These are phyloP conservation scores for Blastobotrys elegans DNA, from an alignment of 1,139 yeast species.

Conservation along the genomic window DNA sequence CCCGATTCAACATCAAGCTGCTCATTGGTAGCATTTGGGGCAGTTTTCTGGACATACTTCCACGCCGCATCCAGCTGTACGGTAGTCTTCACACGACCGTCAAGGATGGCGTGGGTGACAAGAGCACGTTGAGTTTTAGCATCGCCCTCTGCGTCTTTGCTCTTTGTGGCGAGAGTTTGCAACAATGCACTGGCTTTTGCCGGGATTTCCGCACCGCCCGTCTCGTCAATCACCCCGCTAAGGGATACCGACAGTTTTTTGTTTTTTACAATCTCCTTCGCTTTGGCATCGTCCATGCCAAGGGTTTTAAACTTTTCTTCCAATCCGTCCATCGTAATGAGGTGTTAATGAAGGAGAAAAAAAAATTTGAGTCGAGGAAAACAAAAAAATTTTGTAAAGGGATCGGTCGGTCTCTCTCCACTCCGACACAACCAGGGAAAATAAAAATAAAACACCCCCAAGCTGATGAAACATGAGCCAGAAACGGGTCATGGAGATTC, in stretches of 20 bases:
- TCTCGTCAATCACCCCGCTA: conserved; percentile 49
- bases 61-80: conserved; percentile 79
- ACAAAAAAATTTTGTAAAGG: no score
- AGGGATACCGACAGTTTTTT: conserved; percentile 74
- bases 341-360: neutral
- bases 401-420: no score
- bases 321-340: conserved; percentile 32
- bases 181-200: conserved; percentile 56
- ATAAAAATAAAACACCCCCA: no score
- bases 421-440: no score
- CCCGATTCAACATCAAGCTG: conserved; percentile 65
- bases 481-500: neutral
- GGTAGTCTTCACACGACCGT: conserved; percentile 58
- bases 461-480: no score
- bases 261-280: conserved; percentile 69
- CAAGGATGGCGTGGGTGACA: conserved; percentile 57
- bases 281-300: conserved; percentile 46
- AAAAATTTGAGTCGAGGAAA: no score
- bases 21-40: conserved; percentile 38
- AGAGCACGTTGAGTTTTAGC: conserved; percentile 40
- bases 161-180: conserved; percentile 65
- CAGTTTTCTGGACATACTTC: conserved; percentile 53
- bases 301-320: conserved; percentile 47
- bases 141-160: conserved; percentile 29
- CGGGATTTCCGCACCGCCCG: conserved; percentile 34